Conservation (phyloP, 139 green algal genomes). For the Coccomyxa sp. region DNA sequence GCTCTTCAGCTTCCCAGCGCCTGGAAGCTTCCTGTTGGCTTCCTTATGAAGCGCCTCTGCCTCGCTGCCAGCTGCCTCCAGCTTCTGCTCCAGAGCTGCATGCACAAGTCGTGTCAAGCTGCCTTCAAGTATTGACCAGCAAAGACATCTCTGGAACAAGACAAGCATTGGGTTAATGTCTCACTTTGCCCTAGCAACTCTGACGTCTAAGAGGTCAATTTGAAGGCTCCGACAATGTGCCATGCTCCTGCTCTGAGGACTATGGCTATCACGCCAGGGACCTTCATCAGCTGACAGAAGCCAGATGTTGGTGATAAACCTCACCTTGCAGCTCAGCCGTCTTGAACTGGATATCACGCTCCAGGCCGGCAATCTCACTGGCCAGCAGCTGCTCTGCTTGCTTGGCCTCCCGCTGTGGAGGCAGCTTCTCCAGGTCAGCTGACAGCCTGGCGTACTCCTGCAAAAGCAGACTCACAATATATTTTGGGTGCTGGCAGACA, state of each 20-base stretch:
- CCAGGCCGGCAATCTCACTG: constrained; percentile 23
- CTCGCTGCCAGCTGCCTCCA: constrained; percentile 7
- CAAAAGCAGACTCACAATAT: no score
- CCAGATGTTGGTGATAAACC: background rate
- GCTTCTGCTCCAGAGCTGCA: constrained; percentile 19
- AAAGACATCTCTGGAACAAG: no score
- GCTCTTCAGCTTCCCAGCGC: constrained; percentile 29
- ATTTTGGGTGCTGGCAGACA: no score
- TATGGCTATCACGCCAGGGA: no score
- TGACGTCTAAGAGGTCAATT: no score
- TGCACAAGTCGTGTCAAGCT: no score
- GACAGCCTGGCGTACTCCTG: constrained; percentile 5
- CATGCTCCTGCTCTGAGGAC: no score
- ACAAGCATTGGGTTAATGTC: no score
- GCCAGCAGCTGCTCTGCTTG: constrained; percentile 27
- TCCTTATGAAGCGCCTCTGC: constrained; percentile 27
- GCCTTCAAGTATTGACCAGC: no score
- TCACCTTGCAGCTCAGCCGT: constrained; percentile 27
- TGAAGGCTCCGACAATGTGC: no score
- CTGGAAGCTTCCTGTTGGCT: constrained; percentile 18
- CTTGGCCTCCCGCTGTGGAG: constrained; percentile 15
- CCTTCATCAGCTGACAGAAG: no score
- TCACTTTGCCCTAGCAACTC: no score
- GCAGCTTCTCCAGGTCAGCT: constrained; percentile 30
- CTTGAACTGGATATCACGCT: constrained; percentile 32